phyloP scores from a whole-genome alignment of 140 eudicot species.

The Bidens hawaiensis region DNA sequence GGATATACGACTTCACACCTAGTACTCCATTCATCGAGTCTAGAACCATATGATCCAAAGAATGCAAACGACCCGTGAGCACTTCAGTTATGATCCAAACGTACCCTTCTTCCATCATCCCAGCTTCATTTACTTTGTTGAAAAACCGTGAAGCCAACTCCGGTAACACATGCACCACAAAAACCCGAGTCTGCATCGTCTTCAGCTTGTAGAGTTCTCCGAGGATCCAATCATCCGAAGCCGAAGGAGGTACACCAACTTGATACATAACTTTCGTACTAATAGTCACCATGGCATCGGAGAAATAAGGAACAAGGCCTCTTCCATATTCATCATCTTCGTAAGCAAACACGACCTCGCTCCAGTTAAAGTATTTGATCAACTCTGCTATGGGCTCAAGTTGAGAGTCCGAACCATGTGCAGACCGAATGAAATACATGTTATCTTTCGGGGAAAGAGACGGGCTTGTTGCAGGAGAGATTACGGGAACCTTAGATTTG shows the following conservation, averaged over 20 bases:
- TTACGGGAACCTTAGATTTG: slow-evolving; percentile 44
- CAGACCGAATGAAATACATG: slow-evolving; percentile 36
- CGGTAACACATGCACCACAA: slow-evolving; percentile 42
- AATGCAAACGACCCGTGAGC: slow-evolving; percentile 24
- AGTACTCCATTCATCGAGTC: slow-evolving; percentile 48
- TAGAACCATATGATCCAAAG: background rate
- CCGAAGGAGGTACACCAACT: slow-evolving; percentile 23
- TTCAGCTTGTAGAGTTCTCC: slow-evolving; percentile 39
- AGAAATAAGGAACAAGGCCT: slow-evolving; percentile 38
- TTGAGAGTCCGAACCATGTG: slow-evolving; percentile 29
- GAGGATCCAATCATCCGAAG: slow-evolving; percentile 28
- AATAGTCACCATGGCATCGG: slow-evolving; percentile 29
- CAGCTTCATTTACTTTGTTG: slow-evolving; percentile 32
- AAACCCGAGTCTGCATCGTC: slow-evolving; percentile 49
- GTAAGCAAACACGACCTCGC: slow-evolving; percentile 38
- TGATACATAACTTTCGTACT: slow-evolving; percentile 28
- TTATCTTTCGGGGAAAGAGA: slow-evolving; percentile 21
- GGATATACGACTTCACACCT: slow-evolving; percentile 41
- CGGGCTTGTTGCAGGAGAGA: slow-evolving; percentile 50
- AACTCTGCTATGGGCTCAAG: slow-evolving; percentile 32
- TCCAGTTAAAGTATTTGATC: slow-evolving; percentile 41
- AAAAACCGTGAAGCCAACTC: slow-evolving; percentile 37
- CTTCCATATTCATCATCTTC: slow-evolving; percentile 48
- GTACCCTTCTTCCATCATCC: slow-evolving; percentile 55
- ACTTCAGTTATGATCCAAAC: slow-evolving; percentile 56